Percentiles rank a stretch among this genome's conserved stretches.
Evolutionary conservation across 495 filamentous ascomycete genomes (phyloP).

Genomic region (Apiosordaria backusii): DNA sequence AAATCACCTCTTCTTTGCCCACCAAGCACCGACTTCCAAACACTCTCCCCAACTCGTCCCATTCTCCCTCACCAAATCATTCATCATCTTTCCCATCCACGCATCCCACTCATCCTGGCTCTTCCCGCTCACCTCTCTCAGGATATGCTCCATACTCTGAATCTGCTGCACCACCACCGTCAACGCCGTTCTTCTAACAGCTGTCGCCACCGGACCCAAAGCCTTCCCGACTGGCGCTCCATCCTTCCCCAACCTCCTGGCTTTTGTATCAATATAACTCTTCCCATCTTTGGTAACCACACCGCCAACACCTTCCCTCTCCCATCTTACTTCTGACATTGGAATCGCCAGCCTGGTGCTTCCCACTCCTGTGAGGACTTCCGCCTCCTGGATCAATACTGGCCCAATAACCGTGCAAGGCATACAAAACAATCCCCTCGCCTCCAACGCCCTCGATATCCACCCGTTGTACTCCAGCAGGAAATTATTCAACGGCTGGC

Average conservation of each 20-base stretch:
- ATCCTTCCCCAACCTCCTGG: constrained; percentile 18
- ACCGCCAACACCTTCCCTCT: constrained; percentile 65
- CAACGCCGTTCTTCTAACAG: constrained; percentile 73
- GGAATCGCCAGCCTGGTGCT: constrained; percentile 79
- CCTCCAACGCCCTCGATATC: constrained; percentile 72
- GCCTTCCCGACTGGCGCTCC: constrained; percentile 31
- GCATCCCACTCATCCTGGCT: constrained; percentile 88
- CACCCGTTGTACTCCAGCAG: constrained; percentile 82
- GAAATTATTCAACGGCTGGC: constrained; percentile 71
- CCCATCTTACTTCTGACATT: constrained; percentile 83
- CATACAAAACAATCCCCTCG: constrained; percentile 62
- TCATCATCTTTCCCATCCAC: constrained; percentile 85
- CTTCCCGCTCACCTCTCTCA: constrained; percentile 79
- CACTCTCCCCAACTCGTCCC: constrained; percentile 83
- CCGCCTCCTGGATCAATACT: constrained; percentile 75
- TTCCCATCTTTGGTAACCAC: constrained; percentile 52
- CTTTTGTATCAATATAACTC: constrained; percentile 45
- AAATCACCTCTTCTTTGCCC: constrained; percentile 49
- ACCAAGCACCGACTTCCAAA: constrained; percentile 92
- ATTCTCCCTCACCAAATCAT: constrained; percentile 72
- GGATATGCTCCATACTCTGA: constrained; percentile 76
- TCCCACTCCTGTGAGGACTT: constrained; percentile 65
- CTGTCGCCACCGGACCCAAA: constrained; percentile 67
- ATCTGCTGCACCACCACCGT: constrained; percentile 83
- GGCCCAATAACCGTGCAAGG: constrained; percentile 78